These are phyloP conservation scores for Teunomyces panamensis DNA, from an alignment of 805 yeast genomes.

Conservation along the genomic window DNA sequence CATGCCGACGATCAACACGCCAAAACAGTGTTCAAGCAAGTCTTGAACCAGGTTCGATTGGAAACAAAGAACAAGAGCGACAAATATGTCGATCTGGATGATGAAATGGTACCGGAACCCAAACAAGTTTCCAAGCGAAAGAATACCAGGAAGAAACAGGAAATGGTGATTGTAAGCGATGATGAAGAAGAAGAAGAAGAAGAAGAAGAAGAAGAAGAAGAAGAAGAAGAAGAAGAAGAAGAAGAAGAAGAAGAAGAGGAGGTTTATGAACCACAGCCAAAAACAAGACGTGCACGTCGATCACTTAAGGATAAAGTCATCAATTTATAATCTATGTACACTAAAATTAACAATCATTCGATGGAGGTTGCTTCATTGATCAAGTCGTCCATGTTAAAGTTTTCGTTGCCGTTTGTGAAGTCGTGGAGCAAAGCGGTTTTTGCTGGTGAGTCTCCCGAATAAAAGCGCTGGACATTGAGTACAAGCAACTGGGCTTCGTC, in stretches of 20 bases:
- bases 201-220: neutral
- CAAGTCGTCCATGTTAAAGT: conserved; percentile 66
- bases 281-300: neutral
- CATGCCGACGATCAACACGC: conserved; percentile 26
- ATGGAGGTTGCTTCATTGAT: conserved; percentile 71
- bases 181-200: neutral
- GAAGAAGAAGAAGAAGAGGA: neutral
- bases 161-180: conserved; percentile 2
- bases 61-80: conserved; percentile 1
- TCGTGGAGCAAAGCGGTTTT: conserved; percentile 58
- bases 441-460: conserved; percentile 60
- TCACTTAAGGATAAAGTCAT: conserved; percentile 1
- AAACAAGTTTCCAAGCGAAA: neutral
- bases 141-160: conserved; percentile 3
- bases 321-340: conserved; percentile 2
- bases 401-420: conserved; percentile 66
- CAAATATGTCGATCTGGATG: neutral
- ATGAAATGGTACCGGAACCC: conserved; percentile 2
- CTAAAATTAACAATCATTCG: conserved; percentile 34
- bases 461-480: conserved; percentile 76
- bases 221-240: neutral
- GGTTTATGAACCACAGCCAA: neutral
- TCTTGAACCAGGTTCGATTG: conserved; percentile 40
- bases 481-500: conserved; percentile 78
- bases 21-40: conserved; percentile 37